These are phyloP conservation scores for Fusarium pilosicola DNA, from an alignment of 2,329 filamentous ascomycete species.

Conservation along the genomic window DNA sequence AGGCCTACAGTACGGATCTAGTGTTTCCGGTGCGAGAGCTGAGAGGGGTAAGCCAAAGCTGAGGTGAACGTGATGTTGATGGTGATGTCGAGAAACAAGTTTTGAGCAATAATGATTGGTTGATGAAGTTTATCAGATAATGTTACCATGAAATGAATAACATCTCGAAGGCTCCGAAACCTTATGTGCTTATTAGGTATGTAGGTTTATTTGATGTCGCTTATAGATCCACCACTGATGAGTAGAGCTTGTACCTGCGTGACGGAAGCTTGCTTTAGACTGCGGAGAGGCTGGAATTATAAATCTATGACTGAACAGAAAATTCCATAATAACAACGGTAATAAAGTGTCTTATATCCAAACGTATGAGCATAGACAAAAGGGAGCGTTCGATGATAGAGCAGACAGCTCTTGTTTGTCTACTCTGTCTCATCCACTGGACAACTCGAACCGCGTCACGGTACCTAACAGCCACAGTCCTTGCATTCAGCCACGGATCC, in stretches of 20 bases:
- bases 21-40: constrained; percentile 1
- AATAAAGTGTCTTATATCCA: background rate
- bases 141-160: constrained; percentile 13
- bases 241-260: constrained; percentile 18
- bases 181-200: constrained; percentile 3
- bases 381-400: constrained; percentile 23
- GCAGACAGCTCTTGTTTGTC: constrained; percentile 9
- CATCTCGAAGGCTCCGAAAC: constrained; percentile 25
- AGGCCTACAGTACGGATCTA: constrained; percentile 2
- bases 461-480: constrained; percentile 25
- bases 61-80: background rate
- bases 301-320: background rate
- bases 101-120: background rate
- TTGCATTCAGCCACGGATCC: constrained; percentile 9
- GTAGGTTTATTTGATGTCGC: constrained; percentile 15
- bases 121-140: background rate
- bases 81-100: background rate
- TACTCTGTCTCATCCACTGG: constrained; percentile 28
- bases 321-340: background rate
- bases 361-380: background rate
- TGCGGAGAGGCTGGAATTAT: background rate
- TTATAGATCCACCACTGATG: constrained; percentile 32
- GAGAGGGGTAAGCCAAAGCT: constrained; percentile 29
- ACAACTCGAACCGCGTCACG: constrained; percentile 31
- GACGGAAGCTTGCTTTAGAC: constrained; percentile 14